Conservation (phyloP, 2,329 filamentous ascomycete genomes). For the Teratosphaeria viscida region DNA sequence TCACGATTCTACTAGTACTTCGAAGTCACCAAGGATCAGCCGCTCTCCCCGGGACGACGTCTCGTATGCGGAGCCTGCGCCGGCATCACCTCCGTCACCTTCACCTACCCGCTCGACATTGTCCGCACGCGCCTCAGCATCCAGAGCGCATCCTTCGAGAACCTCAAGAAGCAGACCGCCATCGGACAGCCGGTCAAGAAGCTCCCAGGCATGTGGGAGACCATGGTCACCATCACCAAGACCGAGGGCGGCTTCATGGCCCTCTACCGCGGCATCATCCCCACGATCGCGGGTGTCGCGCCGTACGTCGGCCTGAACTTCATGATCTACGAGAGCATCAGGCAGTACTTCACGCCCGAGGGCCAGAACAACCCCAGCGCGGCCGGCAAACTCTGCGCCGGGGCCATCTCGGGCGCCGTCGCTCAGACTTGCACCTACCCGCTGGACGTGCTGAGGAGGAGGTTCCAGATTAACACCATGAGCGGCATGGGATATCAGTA, state of each 20-base stretch:
- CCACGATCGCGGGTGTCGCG: conserved; percentile 88
- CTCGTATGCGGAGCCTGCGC: conserved; percentile 84
- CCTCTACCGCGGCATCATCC: conserved; percentile 88
- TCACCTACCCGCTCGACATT: conserved; percentile 95
- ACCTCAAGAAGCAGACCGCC: conserved; percentile 45
- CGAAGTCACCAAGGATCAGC: conserved; percentile 62
- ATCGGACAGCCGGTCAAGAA: conserved; percentile 32
- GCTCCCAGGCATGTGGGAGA: conserved; percentile 86
- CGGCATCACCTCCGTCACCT: conserved; percentile 88
- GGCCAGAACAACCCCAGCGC: conserved; percentile 76
- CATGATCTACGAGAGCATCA: conserved; percentile 90
- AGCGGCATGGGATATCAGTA: conserved; percentile 96
- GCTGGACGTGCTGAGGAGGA: conserved; percentile 87
- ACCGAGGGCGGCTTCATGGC: conserved; percentile 76
- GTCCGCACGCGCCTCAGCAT: conserved; percentile 92
- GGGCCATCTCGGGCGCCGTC: conserved; percentile 88
- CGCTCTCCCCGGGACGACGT: conserved; percentile 62
- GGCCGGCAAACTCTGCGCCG: conserved; percentile 72
- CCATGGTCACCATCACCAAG: conserved; percentile 74
- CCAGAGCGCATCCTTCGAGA: conserved; percentile 89
- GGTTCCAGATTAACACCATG: conserved; percentile 99
- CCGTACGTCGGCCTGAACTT: conserved; percentile 97
- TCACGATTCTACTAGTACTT: conserved; percentile 48
- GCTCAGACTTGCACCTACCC: conserved; percentile 98
- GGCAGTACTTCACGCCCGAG: conserved; percentile 73